Percentiles rank a stretch among this genome's conserved stretches.
Evolutionary conservation across 371 early-diverging fungal genomes (phyloP).

Genomic region (Smittium mucronatum): DNA sequence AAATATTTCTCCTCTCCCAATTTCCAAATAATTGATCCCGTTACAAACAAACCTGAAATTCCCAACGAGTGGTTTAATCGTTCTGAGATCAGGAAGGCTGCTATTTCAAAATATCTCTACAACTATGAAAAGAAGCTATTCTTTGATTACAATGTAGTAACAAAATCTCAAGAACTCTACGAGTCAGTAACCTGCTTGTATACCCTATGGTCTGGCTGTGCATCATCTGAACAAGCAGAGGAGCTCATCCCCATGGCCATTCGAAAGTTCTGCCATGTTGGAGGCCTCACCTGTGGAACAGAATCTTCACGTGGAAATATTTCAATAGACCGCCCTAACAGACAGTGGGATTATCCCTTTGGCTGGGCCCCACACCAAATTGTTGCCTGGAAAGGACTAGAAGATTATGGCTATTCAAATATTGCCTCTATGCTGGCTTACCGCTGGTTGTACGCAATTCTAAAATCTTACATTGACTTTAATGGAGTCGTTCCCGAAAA

Average conservation of each 20-base stretch:
- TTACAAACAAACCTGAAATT: conserved; percentile 12
- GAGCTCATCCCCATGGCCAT: conserved; percentile 38
- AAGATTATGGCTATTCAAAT: conserved; percentile 63
- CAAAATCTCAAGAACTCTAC: conserved; percentile 40
- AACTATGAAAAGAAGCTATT: conserved; percentile 56
- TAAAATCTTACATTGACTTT: conserved; percentile 87
- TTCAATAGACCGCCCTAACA: conserved; percentile 68
- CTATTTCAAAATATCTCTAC: conserved; percentile 62
- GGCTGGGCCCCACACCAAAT: conserved; percentile 98
- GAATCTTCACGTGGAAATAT: conserved; percentile 68
- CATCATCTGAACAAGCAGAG: conserved; percentile 47
- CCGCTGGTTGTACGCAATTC: conserved; percentile 90
- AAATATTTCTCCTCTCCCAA: conserved; percentile 33
- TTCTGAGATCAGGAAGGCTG: conserved; percentile 33
- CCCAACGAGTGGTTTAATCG: conserved; percentile 37
- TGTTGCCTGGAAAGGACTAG: conserved; percentile 83
- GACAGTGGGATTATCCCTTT: conserved; percentile 94
- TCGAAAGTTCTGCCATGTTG: conserved; percentile 67
- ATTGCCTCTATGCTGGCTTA: conserved; percentile 75
- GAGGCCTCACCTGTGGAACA: conserved; percentile 81
- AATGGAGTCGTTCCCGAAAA: conserved; percentile 97
- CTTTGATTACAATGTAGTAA: conserved; percentile 67
- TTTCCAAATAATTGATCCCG: not conserved
- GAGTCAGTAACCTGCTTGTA: conserved; percentile 64
- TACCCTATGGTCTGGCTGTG: conserved; percentile 67